Conservation (phyloP, 2,329 filamentous ascomycete genomes). For the Plenodomus lindquistii region DNA sequence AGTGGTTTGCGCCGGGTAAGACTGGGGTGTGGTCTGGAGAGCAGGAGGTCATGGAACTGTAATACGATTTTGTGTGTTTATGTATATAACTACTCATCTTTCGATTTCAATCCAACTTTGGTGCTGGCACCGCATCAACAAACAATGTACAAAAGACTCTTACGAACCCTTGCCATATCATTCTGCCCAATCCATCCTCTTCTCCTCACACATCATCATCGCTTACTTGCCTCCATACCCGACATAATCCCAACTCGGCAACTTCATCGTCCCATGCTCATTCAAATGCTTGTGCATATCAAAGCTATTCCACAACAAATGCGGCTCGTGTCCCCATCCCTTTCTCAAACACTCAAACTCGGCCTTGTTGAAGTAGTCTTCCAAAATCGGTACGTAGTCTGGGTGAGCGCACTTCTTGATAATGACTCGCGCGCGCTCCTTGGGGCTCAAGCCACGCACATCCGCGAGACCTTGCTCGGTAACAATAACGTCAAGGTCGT, state of each 20-base stretch:
- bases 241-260: conserved; percentile 62
- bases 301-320: conserved; percentile 82
- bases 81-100: not conserved
- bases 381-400: conserved; percentile 79
- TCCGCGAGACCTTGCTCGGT: conserved; percentile 78
- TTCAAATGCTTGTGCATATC: conserved; percentile 85
- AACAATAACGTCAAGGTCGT: conserved; percentile 90
- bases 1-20: conserved; percentile 62
- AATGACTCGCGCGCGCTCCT: conserved; percentile 80
- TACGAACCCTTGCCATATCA: not conserved
- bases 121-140: no score
- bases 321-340: conserved; percentile 89
- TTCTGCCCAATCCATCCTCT: not conserved
- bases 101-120: no score
- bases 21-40: conserved; percentile 9
- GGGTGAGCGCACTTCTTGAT: conserved; percentile 87
- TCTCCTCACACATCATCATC: not conserved
- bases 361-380: conserved; percentile 81
- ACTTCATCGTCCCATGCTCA: conserved; percentile 88
- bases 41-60: conserved; percentile 37
- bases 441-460: conserved; percentile 77
- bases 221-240: conserved; percentile 16
- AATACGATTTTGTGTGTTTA: not conserved
- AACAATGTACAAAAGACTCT: no score
- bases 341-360: conserved; percentile 84